Evolutionary conservation across 1,284 basidiomycete genomes (phyloP), one percentile per base, ranked within the genome.

Genomic region (Tylopilus sp.): DNA sequence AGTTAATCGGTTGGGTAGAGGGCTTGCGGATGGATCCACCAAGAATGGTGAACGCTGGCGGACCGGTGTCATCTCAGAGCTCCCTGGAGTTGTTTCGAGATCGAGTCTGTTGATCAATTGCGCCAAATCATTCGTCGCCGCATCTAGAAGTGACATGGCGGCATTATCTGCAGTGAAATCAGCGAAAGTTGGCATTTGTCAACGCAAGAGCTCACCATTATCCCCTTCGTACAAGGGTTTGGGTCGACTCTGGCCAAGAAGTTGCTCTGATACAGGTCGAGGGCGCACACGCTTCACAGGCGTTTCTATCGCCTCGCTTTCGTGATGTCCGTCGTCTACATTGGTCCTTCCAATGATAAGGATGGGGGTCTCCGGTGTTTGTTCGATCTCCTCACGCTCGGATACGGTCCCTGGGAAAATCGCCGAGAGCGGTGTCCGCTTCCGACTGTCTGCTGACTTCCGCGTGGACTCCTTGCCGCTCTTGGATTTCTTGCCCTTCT

Each of bases 91-190:
- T 5, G 86, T 85, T 61, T 89, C 82, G 3, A 90, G 74, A 60
- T 91, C 86, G 24, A 91, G 75, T 20, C 80, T 78, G 58, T 84
- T 87, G 68, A 92, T 88, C 14, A 92, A 73, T 44, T 81, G 80
- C 0, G 86, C 89, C 3, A 92, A 76, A 41, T 91, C 89, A 49
- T 88, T 83, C 0, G 88, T 90, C 0, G 85, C 89, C 0, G 84
- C 86, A 54, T 86, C 85, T 20, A 91, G 69, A 20, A 89, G 78
- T 0, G 83, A 86, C 2, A 90, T 64, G n/a, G 81, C 80, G 53
- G 78, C 88, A 19, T 59, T 84, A 26, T 61, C 57, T 58, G 50
- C 17, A 51, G 54, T n/a, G 29, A 49, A 25, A n/a, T 61, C 35
- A 59, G 49, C 41, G 51, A 20, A 42, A 41, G 35, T 35, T 29